phyloP scores from a whole-genome alignment of 768 basidiomycete genomes.

The Lactarius pseudohatsudake region DNA sequence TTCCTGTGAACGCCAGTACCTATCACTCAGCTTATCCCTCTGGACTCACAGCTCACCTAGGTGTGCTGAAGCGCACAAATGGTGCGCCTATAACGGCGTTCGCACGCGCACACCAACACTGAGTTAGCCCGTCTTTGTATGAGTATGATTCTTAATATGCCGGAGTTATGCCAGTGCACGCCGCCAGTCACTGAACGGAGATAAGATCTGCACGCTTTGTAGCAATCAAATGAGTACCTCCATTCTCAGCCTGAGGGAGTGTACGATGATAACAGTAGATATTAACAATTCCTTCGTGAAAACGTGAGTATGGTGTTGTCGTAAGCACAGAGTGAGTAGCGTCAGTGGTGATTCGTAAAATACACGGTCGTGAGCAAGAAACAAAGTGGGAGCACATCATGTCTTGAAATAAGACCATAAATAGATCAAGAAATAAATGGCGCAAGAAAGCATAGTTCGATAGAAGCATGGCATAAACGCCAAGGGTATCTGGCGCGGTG shows the following conservation, averaged over 20 bases:
- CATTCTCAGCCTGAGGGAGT: not conserved
- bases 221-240: not conserved
- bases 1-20: not conserved
- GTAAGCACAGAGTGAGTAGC: conserved; percentile 15
- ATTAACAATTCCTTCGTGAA: conserved; percentile 9
- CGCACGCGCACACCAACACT: conserved; percentile 12
- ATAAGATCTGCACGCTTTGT: not conserved
- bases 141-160: not conserved
- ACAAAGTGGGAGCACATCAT: not conserved
- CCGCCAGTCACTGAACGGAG: not conserved
- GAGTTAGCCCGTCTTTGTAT: not conserved
- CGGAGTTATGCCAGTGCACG: not conserved
- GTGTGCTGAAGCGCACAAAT: conserved; percentile 22
- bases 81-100: conserved; percentile 24
- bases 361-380: conserved; percentile 24
- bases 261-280: not conserved
- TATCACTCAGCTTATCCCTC: not conserved
- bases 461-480: not conserved
- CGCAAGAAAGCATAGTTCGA: conserved; percentile 7
- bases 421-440: conserved; percentile 2
- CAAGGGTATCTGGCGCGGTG: too few species aligned
- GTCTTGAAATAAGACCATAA: not conserved
- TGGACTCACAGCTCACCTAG: conserved; percentile 15
- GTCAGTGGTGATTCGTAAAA: conserved; percentile 20
- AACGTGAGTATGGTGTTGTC: conserved; percentile 7